Base-by-base conservation (phyloP, 352 stramenopile species). In the Chrysophaeum taylorii region DNA sequence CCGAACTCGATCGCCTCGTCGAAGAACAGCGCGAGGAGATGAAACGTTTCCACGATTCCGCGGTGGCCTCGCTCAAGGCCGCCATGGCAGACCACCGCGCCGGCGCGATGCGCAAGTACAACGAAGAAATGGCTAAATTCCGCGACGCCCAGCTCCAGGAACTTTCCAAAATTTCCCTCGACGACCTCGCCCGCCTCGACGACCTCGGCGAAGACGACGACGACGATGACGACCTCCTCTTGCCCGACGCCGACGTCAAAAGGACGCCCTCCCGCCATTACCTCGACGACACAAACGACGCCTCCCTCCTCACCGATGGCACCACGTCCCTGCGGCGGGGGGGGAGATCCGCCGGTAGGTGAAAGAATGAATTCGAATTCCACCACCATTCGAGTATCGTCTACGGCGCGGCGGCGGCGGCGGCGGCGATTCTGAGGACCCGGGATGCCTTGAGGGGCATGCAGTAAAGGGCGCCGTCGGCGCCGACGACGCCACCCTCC, bases 381-480 rank as follows among this genome's bases (percentile, higher is more conserved):
- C n/a, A n/a, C n/a, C n/a, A n/a, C n/a, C n/a, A n/a, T n/a, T n/a
- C n/a, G n/a, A n/a, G n/a, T n/a, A n/a, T n/a, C n/a, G n/a, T n/a
- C n/a, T n/a, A n/a, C n/a, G n/a, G n/a, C n/a, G n/a, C n/a, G n/a
- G n/a, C n/a, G n/a, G n/a, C n/a, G n/a, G n/a, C n/a, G n/a, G n/a
- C n/a, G n/a, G n/a, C n/a, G n/a, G 75, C 71, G n/a, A 82, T 77
- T 63, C 78, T 73, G 45, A 84, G 67, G 25, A 84, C 77, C 43
- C 72, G 63, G 36, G 75, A 74, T 45, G 76, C 69, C 70, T 85
- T 85, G 54, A 85, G 83, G 2, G 82, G 82, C 70, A 86, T 83
- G 67, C 78, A 85, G 68, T 88, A 88, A 35, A 85, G 83, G 27
- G 79, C 69, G 29, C 82, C 82, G 60, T 83, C 82, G 31, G 52